Evolutionary conservation across 805 yeast species (phyloP).

Genomic region (Hanseniaspora singularis): DNA sequence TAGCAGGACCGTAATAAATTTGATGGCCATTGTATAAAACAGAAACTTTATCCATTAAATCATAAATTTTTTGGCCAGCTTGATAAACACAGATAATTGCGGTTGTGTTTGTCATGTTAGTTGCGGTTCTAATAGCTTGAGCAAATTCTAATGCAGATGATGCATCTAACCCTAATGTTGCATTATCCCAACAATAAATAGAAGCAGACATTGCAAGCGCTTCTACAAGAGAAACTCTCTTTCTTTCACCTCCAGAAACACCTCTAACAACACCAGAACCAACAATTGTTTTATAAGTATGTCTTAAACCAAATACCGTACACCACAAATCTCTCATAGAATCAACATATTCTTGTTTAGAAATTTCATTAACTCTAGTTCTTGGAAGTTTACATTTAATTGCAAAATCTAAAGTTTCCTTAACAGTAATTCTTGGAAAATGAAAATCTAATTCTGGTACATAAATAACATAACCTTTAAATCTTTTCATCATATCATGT

Average conservation of each 20-base stretch:
- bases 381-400: constrained; percentile 38
- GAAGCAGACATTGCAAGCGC: constrained; percentile 43
- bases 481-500: constrained; percentile 36
- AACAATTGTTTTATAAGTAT: constrained; percentile 50
- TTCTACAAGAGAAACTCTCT: constrained; percentile 60
- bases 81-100: constrained; percentile 57
- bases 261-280: constrained; percentile 63
- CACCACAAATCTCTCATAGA: constrained; percentile 32
- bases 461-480: constrained; percentile 40
- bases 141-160: constrained; percentile 59
- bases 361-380: constrained; percentile 33
- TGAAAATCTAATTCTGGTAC: constrained; percentile 42
- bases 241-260: constrained; percentile 63
- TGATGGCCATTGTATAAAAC: constrained; percentile 51
- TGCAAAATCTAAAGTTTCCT: constrained; percentile 40
- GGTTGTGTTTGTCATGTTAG: constrained; percentile 43
- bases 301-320: constrained; percentile 43
- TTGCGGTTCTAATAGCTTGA: constrained; percentile 46
- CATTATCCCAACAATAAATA: constrained; percentile 54
- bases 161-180: constrained; percentile 63
- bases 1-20: constrained; percentile 46
- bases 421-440: constrained; percentile 41
- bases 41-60: constrained; percentile 49
- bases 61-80: constrained; percentile 53
- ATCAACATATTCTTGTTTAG: constrained; percentile 32